A percentile compares a stretch with the other conserved stretches of the same genome.
Evolutionary conservation across 2,329 filamentous ascomycete genomes (phyloP).

Genomic region (Colletotrichum liriopes): DNA sequence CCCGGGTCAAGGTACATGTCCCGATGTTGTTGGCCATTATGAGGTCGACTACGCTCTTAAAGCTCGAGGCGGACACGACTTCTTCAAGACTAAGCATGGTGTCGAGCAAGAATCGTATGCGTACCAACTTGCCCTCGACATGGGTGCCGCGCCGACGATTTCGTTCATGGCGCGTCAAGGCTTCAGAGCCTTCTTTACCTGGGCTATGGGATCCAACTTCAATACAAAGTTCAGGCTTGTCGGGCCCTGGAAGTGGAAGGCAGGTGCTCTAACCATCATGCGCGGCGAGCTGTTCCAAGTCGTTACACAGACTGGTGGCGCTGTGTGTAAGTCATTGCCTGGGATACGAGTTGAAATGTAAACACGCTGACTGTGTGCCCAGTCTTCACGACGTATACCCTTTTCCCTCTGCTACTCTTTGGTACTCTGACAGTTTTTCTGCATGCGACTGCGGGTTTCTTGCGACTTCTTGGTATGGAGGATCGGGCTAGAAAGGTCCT

Average conservation of each 20-base stretch:
- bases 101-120: slow-evolving; percentile 67
- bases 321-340: slow-evolving; percentile 52
- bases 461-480: slow-evolving; percentile 29
- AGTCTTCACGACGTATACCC: slow-evolving; percentile 56
- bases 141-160: slow-evolving; percentile 59
- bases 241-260: slow-evolving; percentile 60
- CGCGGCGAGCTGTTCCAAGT: slow-evolving; percentile 58
- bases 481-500: slow-evolving; percentile 19
- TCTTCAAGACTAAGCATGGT: slow-evolving; percentile 55
- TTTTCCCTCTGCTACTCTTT: slow-evolving; percentile 55
- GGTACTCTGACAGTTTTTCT: slow-evolving; percentile 54
- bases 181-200: slow-evolving; percentile 57
- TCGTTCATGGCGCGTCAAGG: slow-evolving; percentile 53
- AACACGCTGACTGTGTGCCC: slow-evolving; percentile 38
- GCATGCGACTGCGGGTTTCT: slow-evolving; percentile 45
- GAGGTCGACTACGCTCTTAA: slow-evolving; percentile 60
- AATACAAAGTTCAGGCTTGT: slow-evolving; percentile 65
- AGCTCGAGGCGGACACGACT: slow-evolving; percentile 51
- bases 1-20: slow-evolving; percentile 24
- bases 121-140: slow-evolving; percentile 65
- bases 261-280: slow-evolving; percentile 56
- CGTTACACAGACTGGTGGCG: slow-evolving; percentile 55
- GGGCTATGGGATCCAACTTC: slow-evolving; percentile 66
- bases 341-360: too few species aligned
- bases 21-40: slow-evolving; percentile 51